These are phyloP conservation scores for Rhynchospora pubera DNA, from an alignment of 176 grass and related monocot genomes.

Conservation along the genomic window DNA sequence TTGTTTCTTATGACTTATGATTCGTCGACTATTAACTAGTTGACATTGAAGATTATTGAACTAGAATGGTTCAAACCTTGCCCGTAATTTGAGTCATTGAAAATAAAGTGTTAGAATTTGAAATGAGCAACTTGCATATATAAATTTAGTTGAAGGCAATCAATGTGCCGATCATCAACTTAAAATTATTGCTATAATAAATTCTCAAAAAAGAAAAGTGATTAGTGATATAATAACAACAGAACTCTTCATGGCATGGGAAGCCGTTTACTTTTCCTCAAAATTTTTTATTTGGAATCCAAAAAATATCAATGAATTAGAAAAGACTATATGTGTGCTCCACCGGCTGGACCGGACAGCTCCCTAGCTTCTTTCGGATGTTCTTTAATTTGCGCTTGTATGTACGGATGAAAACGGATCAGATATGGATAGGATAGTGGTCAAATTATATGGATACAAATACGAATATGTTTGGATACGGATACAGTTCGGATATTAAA, in stretches of 20 bases:
- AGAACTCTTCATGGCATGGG: not conserved
- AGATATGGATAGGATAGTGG: too few relatives aligned
- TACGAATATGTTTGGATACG: too few relatives aligned
- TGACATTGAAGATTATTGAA: not conserved
- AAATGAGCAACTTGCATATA: not conserved
- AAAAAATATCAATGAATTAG: not conserved
- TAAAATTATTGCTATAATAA: not conserved
- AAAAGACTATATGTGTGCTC: not conserved
- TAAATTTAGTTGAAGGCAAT: not conserved
- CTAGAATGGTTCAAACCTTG: too few relatives aligned
- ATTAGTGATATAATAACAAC: not conserved
- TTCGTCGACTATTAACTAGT: not conserved
- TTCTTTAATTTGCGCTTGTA: not conserved
- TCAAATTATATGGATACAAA: too few relatives aligned
- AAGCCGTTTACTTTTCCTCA: not conserved
- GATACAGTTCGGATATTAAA: too few relatives aligned
- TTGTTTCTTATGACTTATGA: not conserved
- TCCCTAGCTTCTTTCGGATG: not conserved
- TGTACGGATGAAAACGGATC: too few relatives aligned
- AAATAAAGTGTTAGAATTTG: not conserved
- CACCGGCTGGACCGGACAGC: not conserved
- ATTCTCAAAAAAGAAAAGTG: too few relatives aligned
- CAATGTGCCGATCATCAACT: not conserved
- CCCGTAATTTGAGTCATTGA: not conserved
- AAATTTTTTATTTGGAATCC: not conserved